Percentiles rank a stretch among this genome's conserved stretches.
These are phyloP conservation scores for Glycyrrhiza uralensis DNA, from an alignment of 306 rosid species.

Conservation along the genomic window DNA sequence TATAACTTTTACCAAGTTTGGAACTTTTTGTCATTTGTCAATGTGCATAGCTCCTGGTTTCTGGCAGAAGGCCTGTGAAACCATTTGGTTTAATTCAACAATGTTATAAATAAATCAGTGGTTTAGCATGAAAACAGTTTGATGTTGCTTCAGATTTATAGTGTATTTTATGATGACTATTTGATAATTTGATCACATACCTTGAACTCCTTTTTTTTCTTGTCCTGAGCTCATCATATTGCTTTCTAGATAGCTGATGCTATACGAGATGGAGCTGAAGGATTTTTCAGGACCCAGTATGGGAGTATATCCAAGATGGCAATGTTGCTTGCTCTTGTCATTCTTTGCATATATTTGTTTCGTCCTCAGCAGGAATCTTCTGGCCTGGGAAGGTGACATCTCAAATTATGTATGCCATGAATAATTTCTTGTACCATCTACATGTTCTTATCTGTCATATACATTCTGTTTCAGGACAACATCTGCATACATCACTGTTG, in stretches of 20 bases:
- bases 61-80: background rate
- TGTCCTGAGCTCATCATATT: constrained; percentile 41
- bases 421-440: constrained; percentile 7
- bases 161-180: constrained; percentile 16
- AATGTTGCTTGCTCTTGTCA: constrained; percentile 69
- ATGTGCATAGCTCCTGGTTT: background rate
- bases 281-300: constrained; percentile 95
- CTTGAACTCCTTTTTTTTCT: constrained; percentile 21
- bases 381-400: constrained; percentile 82
- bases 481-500: constrained; percentile 89
- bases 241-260: constrained; percentile 87
- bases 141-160: background rate
- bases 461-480: constrained; percentile 67
- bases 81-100: background rate
- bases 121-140: background rate
- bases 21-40: background rate
- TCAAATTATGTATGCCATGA: background rate
- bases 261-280: constrained; percentile 99
- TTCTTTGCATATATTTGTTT: constrained; percentile 86
- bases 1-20: background rate
- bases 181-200: background rate
- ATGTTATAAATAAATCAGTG: background rate
- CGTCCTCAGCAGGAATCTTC: constrained; percentile 96
- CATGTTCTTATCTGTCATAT: constrained; percentile 21
- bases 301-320: constrained; percentile 99